phyloP scores from a whole-genome alignment of 306 rosid genomes.

The Morella rubra region DNA sequence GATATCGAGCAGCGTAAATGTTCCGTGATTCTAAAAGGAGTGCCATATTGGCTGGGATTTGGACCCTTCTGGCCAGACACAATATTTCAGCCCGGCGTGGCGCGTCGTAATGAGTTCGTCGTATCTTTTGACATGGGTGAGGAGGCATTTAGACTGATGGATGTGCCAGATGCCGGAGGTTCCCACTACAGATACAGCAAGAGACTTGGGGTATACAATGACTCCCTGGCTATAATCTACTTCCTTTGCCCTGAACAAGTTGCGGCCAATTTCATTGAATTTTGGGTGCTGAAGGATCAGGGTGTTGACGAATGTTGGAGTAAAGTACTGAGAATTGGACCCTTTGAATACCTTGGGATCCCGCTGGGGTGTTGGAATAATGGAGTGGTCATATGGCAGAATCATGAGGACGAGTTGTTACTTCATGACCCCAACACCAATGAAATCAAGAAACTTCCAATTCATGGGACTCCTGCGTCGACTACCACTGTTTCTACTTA shows the following conservation, averaged over 20 bases:
- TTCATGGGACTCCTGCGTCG: not conserved
- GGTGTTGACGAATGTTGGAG: conserved; percentile 5
- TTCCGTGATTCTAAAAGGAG: conserved; percentile 4
- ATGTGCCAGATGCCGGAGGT: not conserved
- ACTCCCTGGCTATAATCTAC: conserved; percentile 1
- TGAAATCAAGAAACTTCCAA: not conserved
- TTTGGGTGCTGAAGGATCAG: conserved; percentile 2
- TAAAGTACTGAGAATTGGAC: not conserved
- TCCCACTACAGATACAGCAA: not conserved
- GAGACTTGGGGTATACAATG: not conserved
- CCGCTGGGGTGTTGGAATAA: not conserved
- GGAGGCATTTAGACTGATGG: not conserved
- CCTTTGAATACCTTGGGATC: not conserved
- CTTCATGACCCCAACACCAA: not conserved
- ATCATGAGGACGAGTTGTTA: not conserved
- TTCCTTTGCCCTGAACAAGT: not conserved
- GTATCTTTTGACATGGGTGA: conserved; percentile 16
- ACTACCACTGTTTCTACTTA: not conserved
- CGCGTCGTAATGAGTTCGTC: not conserved
- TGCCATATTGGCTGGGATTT: conserved; percentile 17
- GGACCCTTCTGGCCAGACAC: not conserved
- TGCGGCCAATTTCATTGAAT: not conserved
- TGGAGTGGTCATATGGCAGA: conserved; percentile 11
- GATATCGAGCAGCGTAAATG: not conserved
- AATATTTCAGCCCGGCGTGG: not conserved